A percentile compares a stretch with the other conserved stretches of the same genome.
phyloP scores from a whole-genome alignment of 495 filamentous ascomycete genomes.

The Glutinoglossum americanum region DNA sequence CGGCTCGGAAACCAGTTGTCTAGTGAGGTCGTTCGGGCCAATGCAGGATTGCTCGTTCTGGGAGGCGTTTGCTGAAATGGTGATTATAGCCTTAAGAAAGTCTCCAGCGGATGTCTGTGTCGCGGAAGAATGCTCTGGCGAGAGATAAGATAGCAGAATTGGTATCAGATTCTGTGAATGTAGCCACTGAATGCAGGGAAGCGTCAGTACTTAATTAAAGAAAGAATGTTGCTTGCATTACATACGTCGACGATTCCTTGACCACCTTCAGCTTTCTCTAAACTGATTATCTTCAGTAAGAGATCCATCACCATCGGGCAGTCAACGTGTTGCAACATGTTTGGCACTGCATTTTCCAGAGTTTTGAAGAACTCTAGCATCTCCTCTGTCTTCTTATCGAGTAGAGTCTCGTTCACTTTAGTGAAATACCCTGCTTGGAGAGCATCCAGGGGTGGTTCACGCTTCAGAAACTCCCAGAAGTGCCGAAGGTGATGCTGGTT shows the following conservation, averaged over 20 bases:
- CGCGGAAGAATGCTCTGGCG: conserved; percentile 55
- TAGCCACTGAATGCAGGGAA: conserved; percentile 44
- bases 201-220: not conserved
- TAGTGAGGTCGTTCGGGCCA: conserved; percentile 87
- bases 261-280: conserved; percentile 81
- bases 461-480: conserved; percentile 81
- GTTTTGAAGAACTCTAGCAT: conserved; percentile 80
- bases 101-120: conserved; percentile 95
- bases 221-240: conserved; percentile 4
- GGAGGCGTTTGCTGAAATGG: conserved; percentile 93
- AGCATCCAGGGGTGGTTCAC: conserved; percentile 61
- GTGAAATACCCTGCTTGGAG: conserved; percentile 95
- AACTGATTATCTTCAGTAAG: conserved; percentile 86
- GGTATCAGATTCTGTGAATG: conserved; percentile 83
- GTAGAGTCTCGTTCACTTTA: conserved; percentile 87
- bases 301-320: conserved; percentile 99
- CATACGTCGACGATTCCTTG: conserved; percentile 87
- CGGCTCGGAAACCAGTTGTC: conserved; percentile 75
- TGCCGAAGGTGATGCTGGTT: conserved; percentile 50
- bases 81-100: conserved; percentile 97
- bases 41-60: conserved; percentile 96
- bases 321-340: conserved; percentile 85
- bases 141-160: conserved; percentile 65
- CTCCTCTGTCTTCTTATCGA: conserved; percentile 93
- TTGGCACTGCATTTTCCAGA: conserved; percentile 54